A percentile compares a stretch with the other conserved stretches of the same genome.
Conservation (phyloP, 1,139 yeast genomes). For the Yamadazyma pseudoaaseri region DNA sequence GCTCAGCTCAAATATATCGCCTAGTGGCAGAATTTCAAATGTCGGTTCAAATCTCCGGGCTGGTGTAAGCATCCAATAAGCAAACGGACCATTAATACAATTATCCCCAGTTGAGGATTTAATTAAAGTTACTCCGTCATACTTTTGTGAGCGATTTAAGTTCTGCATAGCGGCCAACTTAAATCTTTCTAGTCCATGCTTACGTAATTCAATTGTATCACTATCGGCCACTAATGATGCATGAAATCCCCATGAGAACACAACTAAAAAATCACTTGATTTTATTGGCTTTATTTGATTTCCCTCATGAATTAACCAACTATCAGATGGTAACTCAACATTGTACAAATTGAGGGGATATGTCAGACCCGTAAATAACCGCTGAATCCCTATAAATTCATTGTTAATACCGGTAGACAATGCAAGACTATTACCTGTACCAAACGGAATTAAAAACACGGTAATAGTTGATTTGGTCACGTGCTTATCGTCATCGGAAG, state of each 20-base stretch:
- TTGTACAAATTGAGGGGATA: conserved; percentile 54
- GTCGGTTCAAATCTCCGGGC: conserved; percentile 64
- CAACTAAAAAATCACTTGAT: conserved; percentile 55
- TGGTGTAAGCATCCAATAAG: conserved; percentile 67
- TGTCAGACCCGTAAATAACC: conserved; percentile 31
- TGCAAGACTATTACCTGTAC: conserved; percentile 84
- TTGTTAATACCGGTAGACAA: conserved; percentile 51
- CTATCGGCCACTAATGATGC: conserved; percentile 81
- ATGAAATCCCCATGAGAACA: conserved; percentile 83
- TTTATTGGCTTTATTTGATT: conserved; percentile 12
- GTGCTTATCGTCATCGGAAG: too few species aligned
- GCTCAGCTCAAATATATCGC: conserved; percentile 48
- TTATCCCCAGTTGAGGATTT: conserved; percentile 4
- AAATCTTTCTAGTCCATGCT: conserved; percentile 66
- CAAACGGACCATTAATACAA: conserved; percentile 41
- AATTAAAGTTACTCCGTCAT: conserved; percentile 39
- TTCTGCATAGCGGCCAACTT: conserved; percentile 63
- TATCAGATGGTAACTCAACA: conserved; percentile 52
- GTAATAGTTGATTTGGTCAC: conserved; percentile 20
- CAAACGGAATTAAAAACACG: conserved; percentile 65
- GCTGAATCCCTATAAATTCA: conserved; percentile 39
- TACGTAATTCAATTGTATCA: conserved; percentile 65
- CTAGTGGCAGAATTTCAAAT: conserved; percentile 72
- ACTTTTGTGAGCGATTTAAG: conserved; percentile 47
- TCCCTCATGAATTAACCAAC: conserved; percentile 27